Conservation (phyloP, 1,284 basidiomycete genomes). For the Malassezia nana region DNA sequence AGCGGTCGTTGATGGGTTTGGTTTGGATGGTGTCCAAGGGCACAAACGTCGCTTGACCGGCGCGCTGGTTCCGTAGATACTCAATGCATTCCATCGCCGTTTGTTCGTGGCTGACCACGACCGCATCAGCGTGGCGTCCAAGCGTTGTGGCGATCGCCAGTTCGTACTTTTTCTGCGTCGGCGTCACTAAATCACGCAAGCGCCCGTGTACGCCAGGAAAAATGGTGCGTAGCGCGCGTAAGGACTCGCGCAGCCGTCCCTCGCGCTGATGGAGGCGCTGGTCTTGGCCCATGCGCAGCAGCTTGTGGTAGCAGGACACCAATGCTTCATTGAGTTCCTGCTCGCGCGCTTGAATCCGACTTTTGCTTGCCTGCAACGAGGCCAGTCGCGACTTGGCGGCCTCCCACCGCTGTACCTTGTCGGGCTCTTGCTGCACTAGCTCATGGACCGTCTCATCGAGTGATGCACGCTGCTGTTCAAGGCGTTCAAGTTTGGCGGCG, state of each 20-base stretch:
- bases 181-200: constrained; percentile 83
- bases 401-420: constrained; percentile 18
- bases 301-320: constrained; percentile 67
- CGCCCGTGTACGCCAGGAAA: constrained; percentile 57
- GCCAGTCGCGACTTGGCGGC: constrained; percentile 61
- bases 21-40: constrained; percentile 92
- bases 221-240: constrained; percentile 64
- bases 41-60: constrained; percentile 90
- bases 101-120: constrained; percentile 92
- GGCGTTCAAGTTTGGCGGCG: constrained; percentile 57
- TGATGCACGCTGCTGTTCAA: constrained; percentile 57
- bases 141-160: constrained; percentile 87
- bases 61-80: constrained; percentile 90
- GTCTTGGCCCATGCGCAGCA: constrained; percentile 53
- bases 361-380: constrained; percentile 64
- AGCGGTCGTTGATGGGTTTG: constrained; percentile 87
- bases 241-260: constrained; percentile 69
- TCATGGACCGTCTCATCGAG: constrained; percentile 57
- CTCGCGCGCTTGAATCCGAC: constrained; percentile 53
- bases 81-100: constrained; percentile 93
- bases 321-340: constrained; percentile 69
- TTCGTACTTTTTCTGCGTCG: constrained; percentile 83
- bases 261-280: constrained; percentile 68
- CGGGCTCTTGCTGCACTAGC: constrained; percentile 36
- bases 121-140: constrained; percentile 85